phyloP scores from a whole-genome alignment of 345 rosid species.

The Cardamine occulta region DNA sequence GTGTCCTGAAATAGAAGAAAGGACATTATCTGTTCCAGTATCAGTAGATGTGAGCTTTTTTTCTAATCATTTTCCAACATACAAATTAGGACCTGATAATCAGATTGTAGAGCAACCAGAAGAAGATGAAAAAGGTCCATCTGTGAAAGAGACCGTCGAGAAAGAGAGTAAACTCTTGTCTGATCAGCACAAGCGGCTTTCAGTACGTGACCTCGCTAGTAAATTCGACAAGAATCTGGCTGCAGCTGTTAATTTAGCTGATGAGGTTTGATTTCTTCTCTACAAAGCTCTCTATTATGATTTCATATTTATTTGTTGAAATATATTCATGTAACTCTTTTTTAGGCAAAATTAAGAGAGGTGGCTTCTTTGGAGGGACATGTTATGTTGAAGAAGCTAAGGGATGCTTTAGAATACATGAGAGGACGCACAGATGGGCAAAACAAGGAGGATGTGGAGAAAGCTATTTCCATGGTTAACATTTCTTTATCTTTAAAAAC shows the following conservation, averaged over 20 bases:
- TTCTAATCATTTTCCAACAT: conserved; percentile 73
- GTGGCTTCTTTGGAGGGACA: conserved; percentile 98
- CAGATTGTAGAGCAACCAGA: conserved; percentile 90
- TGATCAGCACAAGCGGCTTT: conserved; percentile 93
- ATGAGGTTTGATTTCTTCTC: conserved; percentile 63
- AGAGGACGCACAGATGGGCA: conserved; percentile 84
- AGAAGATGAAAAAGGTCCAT: conserved; percentile 73
- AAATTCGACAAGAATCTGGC: conserved; percentile 94
- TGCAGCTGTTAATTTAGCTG: conserved; percentile 78
- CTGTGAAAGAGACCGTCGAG: conserved; percentile 82
- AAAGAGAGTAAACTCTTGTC: conserved; percentile 67
- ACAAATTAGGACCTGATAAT: conserved; percentile 86
- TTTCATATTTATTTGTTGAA: background rate
- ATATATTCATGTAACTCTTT: background rate
- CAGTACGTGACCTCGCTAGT: conserved; percentile 96
- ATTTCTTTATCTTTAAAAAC: background rate
- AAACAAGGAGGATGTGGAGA: conserved; percentile 94
- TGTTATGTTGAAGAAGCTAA: conserved; percentile 95
- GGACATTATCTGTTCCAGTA: conserved; percentile 54
- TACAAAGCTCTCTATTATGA: background rate
- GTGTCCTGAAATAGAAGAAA: conserved; percentile 43
- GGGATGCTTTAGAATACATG: conserved; percentile 95
- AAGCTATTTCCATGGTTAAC: conserved; percentile 93
- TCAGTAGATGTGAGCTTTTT: conserved; percentile 93
- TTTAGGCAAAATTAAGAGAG: conserved; percentile 83